These are phyloP conservation scores for Chionographis japonica DNA, from an alignment of 106 monocot genomes.

Conservation along the genomic window DNA sequence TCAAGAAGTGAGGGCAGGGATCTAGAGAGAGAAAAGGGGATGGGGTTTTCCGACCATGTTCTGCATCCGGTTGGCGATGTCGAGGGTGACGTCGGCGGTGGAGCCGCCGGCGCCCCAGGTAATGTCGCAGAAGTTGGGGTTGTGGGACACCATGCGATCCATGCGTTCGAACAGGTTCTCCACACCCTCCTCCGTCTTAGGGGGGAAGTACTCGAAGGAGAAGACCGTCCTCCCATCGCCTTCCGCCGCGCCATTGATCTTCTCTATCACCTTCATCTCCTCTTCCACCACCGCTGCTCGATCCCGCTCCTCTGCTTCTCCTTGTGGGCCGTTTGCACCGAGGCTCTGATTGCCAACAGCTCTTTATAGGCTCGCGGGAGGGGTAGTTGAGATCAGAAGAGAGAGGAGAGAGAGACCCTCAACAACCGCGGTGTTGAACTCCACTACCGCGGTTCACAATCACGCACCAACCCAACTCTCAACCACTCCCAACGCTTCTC, in stretches of 20 bases:
- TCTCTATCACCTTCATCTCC: conserved; percentile 91
- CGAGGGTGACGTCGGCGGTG: conserved; percentile 85
- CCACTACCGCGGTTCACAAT: too few relatives aligned
- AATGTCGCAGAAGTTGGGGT: conserved; percentile 89
- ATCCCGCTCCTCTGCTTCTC: too few relatives aligned
- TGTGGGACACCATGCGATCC: conserved; percentile 84
- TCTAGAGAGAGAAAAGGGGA: not conserved
- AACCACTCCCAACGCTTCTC: too few relatives aligned
- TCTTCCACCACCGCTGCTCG: not conserved
- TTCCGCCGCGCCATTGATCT: conserved; percentile 44
- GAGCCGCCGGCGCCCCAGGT: conserved; percentile 89
- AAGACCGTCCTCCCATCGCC: conserved; percentile 62
- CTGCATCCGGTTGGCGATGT: conserved; percentile 89
- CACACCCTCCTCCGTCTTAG: conserved; percentile 77
- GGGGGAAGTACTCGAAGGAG: conserved; percentile 97
- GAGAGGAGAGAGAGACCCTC: too few relatives aligned
- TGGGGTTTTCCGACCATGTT: conserved; percentile 52
- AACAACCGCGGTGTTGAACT: too few relatives aligned
- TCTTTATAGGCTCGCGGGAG: too few relatives aligned
- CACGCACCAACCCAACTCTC: too few relatives aligned
- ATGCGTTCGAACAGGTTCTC: conserved; percentile 93
- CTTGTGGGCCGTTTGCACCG: too few relatives aligned
- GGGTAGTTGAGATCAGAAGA: too few relatives aligned
- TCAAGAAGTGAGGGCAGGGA: not conserved
- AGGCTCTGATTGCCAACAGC: too few relatives aligned